A percentile compares a stretch with the other conserved stretches of the same genome.
Evolutionary conservation across 495 filamentous ascomycete species (phyloP).

Genomic region (Neurospora sp.): DNA sequence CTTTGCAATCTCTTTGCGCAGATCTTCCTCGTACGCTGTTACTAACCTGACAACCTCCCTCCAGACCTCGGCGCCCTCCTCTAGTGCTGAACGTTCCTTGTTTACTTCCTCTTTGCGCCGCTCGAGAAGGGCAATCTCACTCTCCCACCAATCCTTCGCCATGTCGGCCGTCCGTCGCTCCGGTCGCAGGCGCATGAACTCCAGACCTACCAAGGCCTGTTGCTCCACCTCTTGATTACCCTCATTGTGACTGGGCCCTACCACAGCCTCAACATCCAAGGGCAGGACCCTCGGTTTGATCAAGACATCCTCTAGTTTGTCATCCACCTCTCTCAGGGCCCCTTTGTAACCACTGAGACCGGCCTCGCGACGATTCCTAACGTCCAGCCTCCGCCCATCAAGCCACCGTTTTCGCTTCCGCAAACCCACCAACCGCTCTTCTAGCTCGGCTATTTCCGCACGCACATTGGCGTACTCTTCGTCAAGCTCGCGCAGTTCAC

Average conservation of each 20-base stretch:
- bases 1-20: slow-evolving; percentile 45
- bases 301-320: slow-evolving; percentile 71
- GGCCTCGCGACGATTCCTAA: slow-evolving; percentile 48
- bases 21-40: slow-evolving; percentile 52
- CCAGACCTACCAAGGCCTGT: slow-evolving; percentile 19
- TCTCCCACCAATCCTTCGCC: slow-evolving; percentile 65
- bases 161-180: slow-evolving; percentile 66
- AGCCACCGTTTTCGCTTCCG: slow-evolving; percentile 53
- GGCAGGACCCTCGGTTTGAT: slow-evolving; percentile 38
- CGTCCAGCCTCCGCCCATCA: slow-evolving; percentile 47
- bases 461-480: slow-evolving; percentile 44
- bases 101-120: slow-evolving; percentile 50
- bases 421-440: slow-evolving; percentile 55
- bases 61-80: slow-evolving; percentile 78
- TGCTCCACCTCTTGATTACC: slow-evolving; percentile 5
- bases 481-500: slow-evolving; percentile 45
- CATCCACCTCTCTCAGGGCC: slow-evolving; percentile 60
- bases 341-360: slow-evolving; percentile 40
- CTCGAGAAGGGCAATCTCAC: slow-evolving; percentile 48
- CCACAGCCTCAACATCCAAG: slow-evolving; percentile 29
- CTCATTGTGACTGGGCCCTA: slow-evolving; percentile 11
- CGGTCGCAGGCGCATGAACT: slow-evolving; percentile 48
- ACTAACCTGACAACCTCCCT: slow-evolving; percentile 55
- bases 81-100: slow-evolving; percentile 63
- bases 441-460: slow-evolving; percentile 48